Evolutionary conservation across 164 flowering plant species (phyloP).

Genomic region (Pachysandra terminalis): DNA sequence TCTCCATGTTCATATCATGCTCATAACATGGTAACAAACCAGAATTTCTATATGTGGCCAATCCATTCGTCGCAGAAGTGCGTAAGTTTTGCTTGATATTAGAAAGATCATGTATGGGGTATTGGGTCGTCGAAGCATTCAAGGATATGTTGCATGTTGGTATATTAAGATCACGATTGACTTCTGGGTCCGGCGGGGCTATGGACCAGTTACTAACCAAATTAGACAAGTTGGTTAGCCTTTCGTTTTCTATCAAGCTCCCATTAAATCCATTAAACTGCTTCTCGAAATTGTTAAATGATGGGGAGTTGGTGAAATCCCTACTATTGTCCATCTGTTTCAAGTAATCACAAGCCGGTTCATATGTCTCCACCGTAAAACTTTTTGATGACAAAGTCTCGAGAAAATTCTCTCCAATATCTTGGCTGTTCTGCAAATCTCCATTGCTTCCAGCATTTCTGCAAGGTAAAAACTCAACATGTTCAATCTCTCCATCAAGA

Average conservation of each 20-base stretch:
- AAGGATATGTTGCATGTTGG: constrained; percentile 22
- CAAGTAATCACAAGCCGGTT: constrained; percentile 49
- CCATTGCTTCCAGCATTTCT: constrained; percentile 37
- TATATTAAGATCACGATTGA: constrained; percentile 20
- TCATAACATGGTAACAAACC: constrained; percentile 27
- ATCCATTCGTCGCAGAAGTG: constrained; percentile 15
- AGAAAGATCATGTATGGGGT: constrained; percentile 11
- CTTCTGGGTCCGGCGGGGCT: constrained; percentile 47
- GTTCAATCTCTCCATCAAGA: background rate
- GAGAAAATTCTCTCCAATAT: constrained; percentile 40
- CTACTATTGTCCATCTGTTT: constrained; percentile 46
- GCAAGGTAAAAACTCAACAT: constrained; percentile 11
- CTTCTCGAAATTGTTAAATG: constrained; percentile 27
- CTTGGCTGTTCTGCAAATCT: constrained; percentile 34
- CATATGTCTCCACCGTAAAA: constrained; percentile 33
- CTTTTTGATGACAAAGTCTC: constrained; percentile 40
- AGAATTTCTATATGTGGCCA: constrained; percentile 5
- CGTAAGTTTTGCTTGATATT: constrained; percentile 16
- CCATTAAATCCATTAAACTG: constrained; percentile 21
- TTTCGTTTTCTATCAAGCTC: constrained; percentile 25
- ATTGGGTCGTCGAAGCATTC: constrained; percentile 18
- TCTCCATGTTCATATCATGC: constrained; percentile 25
- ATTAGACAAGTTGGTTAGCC: constrained; percentile 34
- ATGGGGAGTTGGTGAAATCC: constrained; percentile 34
- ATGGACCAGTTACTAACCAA: constrained; percentile 55